Conservation (phyloP, 441 rosid genomes). For the Populus hybrid region DNA sequence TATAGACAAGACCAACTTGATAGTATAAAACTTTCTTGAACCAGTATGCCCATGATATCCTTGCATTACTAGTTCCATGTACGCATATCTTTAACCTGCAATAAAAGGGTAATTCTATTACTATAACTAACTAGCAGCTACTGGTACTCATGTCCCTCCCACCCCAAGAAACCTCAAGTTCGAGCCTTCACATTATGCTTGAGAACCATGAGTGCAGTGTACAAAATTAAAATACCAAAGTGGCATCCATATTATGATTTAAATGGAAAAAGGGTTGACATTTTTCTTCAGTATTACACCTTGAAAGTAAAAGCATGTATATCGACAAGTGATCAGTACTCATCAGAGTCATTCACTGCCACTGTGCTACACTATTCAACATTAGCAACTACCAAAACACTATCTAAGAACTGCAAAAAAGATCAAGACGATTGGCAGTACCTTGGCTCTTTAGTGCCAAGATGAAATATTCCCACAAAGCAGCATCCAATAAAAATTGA, state of each 20-base stretch:
- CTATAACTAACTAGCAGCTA: slow-evolving; percentile 6
- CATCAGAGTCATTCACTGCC: background rate
- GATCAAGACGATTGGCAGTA: slow-evolving; percentile 27
- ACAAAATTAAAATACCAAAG: background rate
- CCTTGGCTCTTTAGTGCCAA: slow-evolving; percentile 92
- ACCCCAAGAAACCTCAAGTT: background rate
- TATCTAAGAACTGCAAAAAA: slow-evolving; percentile 7
- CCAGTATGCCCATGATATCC: slow-evolving; percentile 92
- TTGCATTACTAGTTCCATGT: slow-evolving; percentile 38
- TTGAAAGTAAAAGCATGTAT: background rate
- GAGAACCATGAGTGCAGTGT: background rate
- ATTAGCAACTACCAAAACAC: background rate
- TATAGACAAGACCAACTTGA: slow-evolving; percentile 88
- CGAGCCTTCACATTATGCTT: background rate
- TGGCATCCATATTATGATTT: background rate
- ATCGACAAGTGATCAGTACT: background rate
- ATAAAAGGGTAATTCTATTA: background rate
- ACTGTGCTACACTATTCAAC: background rate
- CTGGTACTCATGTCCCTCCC: background rate
- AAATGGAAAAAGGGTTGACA: background rate
- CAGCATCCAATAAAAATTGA: too few species aligned
- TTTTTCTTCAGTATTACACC: background rate
- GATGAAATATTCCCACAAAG: slow-evolving; percentile 73
- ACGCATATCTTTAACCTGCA: slow-evolving; percentile 48
- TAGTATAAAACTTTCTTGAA: slow-evolving; percentile 78